A percentile compares a stretch with the other conserved stretches of the same genome.
These are phyloP conservation scores for Mercurialis annua DNA, from an alignment of 345 rosid genomes.

Conservation along the genomic window DNA sequence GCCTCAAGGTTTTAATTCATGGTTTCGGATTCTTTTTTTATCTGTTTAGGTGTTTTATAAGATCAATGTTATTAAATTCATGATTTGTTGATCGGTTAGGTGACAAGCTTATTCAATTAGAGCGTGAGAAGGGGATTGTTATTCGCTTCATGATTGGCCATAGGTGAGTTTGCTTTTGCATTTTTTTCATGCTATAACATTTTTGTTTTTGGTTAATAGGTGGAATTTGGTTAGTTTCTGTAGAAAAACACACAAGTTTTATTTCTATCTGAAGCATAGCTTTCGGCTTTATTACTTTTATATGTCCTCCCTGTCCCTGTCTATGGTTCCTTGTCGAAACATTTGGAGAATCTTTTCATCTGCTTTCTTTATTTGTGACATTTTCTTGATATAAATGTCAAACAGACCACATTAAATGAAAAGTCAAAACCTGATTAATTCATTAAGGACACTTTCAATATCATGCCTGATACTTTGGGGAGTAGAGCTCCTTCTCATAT, in stretches of 20 bases:
- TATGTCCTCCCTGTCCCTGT: not conserved
- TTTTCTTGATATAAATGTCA: not conserved
- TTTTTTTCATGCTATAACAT: not conserved
- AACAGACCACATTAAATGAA: not conserved
- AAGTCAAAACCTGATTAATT: not conserved
- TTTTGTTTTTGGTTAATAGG: not conserved
- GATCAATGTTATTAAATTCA: not conserved
- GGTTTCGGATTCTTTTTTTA: not conserved
- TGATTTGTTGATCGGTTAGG: conserved; percentile 38
- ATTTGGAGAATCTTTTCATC: not conserved
- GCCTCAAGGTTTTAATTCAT: conserved; percentile 77
- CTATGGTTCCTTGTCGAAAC: not conserved
- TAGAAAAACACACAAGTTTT: not conserved
- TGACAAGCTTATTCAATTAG: conserved; percentile 71
- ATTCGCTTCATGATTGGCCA: conserved; percentile 99
- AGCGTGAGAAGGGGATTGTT: conserved; percentile 82
- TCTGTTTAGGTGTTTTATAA: not conserved
- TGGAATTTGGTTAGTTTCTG: not conserved
- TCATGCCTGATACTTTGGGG: too few species aligned
- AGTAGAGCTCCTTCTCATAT: not conserved
- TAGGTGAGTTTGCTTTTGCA: conserved; percentile 41
- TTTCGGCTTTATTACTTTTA: not conserved
- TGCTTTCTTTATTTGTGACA: not conserved
- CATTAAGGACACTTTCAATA: not conserved
- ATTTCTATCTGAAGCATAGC: too few species aligned